Evolutionary conservation across 2,329 filamentous ascomycete genomes (phyloP).

Genomic region (Trichoderma lentiforme): DNA sequence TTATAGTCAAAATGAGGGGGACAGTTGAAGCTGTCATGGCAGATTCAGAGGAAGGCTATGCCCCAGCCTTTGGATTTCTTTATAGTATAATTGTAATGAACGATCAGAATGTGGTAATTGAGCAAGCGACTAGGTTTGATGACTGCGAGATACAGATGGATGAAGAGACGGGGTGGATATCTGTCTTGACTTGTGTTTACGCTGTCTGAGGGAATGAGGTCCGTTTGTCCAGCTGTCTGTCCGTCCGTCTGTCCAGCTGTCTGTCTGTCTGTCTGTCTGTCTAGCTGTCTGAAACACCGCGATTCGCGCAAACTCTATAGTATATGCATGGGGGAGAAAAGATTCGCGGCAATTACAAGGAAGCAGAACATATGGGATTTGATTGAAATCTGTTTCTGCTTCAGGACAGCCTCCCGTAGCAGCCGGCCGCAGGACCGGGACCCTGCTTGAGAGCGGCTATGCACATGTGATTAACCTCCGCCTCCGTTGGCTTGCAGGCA

Average conservation of each 20-base stretch:
- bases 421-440: neutral
- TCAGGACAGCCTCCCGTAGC: neutral
- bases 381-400: neutral
- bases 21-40: too few species aligned
- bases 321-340: neutral
- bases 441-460: neutral
- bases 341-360: neutral
- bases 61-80: neutral
- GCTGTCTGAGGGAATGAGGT: too few species aligned
- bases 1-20: too few species aligned
- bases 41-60: neutral
- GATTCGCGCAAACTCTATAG: neutral
- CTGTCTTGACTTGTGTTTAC: neutral
- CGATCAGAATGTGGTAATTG: neutral
- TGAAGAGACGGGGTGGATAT: neutral
- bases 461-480: neutral
- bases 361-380: neutral
- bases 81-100: neutral
- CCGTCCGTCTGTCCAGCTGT: neutral
- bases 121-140: neutral
- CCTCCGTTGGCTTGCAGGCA: neutral
- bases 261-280: too few species aligned
- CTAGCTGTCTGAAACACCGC: neutral
- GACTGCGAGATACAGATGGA: neutral
- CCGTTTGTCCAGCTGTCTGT: neutral